Conservation (phyloP, 2,329 filamentous ascomycete species). For the Penicillium sp. region DNA sequence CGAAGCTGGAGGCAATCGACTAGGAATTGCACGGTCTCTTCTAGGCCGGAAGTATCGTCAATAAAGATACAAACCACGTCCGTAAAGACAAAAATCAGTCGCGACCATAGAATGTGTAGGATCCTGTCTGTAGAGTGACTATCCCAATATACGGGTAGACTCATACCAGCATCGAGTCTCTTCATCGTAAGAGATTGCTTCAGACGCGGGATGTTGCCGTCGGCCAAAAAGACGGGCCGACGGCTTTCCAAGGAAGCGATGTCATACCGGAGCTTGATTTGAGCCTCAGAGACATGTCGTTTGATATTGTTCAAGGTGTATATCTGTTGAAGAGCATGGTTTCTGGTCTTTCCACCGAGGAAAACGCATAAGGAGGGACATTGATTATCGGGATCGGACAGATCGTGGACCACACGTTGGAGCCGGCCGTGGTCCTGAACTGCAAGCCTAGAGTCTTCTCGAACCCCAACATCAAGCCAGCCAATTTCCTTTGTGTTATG, state of each 20-base stretch:
- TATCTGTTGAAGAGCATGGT: slow-evolving; percentile 9
- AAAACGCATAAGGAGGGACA: slow-evolving; percentile 13
- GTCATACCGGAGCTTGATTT: slow-evolving; percentile 11
- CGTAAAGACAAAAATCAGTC: slow-evolving; percentile 22
- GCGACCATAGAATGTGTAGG: slow-evolving; percentile 7
- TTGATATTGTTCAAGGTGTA: slow-evolving; percentile 17
- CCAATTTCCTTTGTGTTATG: slow-evolving; percentile 12
- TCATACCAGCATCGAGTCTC: not conserved
- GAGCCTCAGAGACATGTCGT: slow-evolving; percentile 7
- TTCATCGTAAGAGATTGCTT: not conserved
- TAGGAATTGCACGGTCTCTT: slow-evolving; percentile 12
- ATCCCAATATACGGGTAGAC: slow-evolving; percentile 5
- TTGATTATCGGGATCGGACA: slow-evolving; percentile 3
- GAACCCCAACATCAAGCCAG: slow-evolving; percentile 13
- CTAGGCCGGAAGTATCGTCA: slow-evolving; percentile 10
- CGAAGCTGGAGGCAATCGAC: slow-evolving; percentile 1
- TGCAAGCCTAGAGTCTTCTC: slow-evolving; percentile 7
- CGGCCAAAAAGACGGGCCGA: slow-evolving; percentile 1
- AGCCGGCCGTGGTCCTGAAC: slow-evolving; percentile 9
- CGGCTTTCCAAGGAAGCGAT: slow-evolving; percentile 3
- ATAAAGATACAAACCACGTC: slow-evolving; percentile 26
- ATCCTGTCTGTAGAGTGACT: slow-evolving; percentile 1
- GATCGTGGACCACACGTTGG: slow-evolving; percentile 2
- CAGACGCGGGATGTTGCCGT: slow-evolving; percentile 3
- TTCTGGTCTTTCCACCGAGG: slow-evolving; percentile 7